Conservation (phyloP, 306 rosid species). For the Vachellia collinsii region DNA sequence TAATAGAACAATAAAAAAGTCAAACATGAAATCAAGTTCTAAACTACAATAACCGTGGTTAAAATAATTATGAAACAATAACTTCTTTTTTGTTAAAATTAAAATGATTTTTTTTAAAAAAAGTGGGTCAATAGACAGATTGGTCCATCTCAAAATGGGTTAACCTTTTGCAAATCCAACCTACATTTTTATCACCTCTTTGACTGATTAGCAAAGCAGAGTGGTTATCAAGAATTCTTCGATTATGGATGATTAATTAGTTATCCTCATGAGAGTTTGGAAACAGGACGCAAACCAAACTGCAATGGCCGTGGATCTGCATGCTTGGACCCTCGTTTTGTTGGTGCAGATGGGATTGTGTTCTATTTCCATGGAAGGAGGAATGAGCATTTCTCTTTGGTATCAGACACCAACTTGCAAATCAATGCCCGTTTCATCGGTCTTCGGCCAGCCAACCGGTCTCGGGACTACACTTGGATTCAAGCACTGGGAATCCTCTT, state of each 20-base stretch:
- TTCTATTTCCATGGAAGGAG: constrained; percentile 87
- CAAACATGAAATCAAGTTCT: too few species aligned
- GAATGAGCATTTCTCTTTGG: constrained; percentile 71
- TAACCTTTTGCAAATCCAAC: too few species aligned
- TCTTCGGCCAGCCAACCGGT: constrained; percentile 61
- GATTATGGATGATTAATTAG: neutral
- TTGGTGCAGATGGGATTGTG: constrained; percentile 78
- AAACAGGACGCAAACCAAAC: constrained; percentile 65
- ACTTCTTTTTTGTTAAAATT: too few species aligned
- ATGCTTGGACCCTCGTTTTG: constrained; percentile 83
- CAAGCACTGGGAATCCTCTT: constrained; percentile 81
- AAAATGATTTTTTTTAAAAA: too few species aligned
- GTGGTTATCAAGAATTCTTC: neutral
- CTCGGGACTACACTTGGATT: constrained; percentile 82
- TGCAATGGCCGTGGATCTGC: constrained; percentile 82
- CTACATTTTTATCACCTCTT: too few species aligned
- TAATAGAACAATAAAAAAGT: too few species aligned
- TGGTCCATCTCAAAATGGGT: too few species aligned
- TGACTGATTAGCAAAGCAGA: too few species aligned
- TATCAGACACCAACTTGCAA: constrained; percentile 65
- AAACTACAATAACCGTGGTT: too few species aligned
- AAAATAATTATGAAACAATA: too few species aligned
- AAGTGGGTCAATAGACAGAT: too few species aligned
- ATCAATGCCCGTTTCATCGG: constrained; percentile 84
- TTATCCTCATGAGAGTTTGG: neutral